phyloP scores from a whole-genome alignment of 495 filamentous ascomycete genomes.

The Tuber brumale region DNA sequence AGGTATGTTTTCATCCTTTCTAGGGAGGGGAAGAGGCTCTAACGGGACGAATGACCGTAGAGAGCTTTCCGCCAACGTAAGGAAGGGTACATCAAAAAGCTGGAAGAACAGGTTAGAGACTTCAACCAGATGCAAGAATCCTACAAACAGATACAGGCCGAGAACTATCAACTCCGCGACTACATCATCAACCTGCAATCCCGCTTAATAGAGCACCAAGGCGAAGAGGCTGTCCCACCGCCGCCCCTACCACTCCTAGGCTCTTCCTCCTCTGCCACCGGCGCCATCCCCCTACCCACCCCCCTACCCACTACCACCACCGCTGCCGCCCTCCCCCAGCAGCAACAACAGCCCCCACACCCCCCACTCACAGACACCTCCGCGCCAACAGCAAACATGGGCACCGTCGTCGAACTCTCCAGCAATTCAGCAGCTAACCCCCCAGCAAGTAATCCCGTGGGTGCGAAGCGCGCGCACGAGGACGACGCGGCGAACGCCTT shows the following conservation, averaged over 20 bases:
- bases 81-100: constrained; percentile 93
- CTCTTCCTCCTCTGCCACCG: constrained; percentile 30
- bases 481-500: constrained; percentile 36
- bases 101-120: constrained; percentile 84
- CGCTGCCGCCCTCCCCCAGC: constrained; percentile 36
- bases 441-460: constrained; percentile 26
- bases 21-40: not conserved
- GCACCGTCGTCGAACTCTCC: constrained; percentile 32
- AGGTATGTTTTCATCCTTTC: constrained; percentile 55
- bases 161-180: constrained; percentile 84
- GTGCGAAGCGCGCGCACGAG: constrained; percentile 32
- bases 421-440: constrained; percentile 7
- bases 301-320: constrained; percentile 24
- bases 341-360: constrained; percentile 15
- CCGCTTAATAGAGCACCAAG: constrained; percentile 74
- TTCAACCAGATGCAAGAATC: constrained; percentile 61
- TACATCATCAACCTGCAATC: constrained; percentile 87
- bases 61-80: constrained; percentile 96
- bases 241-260: constrained; percentile 52
- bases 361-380: constrained; percentile 2
- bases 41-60: constrained; percentile 47
- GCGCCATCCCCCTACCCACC: constrained; percentile 29
- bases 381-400: constrained; percentile 37
- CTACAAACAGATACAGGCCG: constrained; percentile 67
- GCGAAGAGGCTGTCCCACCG: constrained; percentile 77